Percentiles rank a stretch among this genome's conserved stretches.
phyloP scores from a whole-genome alignment of 768 basidiomycete species.

The Lyophyllum decastes region DNA sequence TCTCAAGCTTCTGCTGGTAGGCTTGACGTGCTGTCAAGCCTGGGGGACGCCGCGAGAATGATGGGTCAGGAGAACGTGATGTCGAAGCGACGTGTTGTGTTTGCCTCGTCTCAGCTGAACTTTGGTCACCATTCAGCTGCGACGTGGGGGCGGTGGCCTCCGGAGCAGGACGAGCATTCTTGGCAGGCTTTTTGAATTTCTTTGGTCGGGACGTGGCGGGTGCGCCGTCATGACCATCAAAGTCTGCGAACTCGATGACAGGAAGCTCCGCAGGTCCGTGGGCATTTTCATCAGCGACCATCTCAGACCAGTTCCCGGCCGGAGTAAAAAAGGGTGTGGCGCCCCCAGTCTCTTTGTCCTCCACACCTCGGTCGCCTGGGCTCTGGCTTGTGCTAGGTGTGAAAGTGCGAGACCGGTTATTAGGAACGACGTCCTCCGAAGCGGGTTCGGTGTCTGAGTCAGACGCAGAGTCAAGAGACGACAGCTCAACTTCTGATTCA shows the following conservation, averaged over 20 bases:
- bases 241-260: slow-evolving; percentile 79
- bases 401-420: slow-evolving; percentile 52
- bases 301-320: slow-evolving; percentile 75
- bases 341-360: slow-evolving; percentile 32
- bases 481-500: slow-evolving; percentile 63
- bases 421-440: slow-evolving; percentile 60
- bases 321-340: slow-evolving; percentile 54
- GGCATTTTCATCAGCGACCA: slow-evolving; percentile 75
- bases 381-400: slow-evolving; percentile 73
- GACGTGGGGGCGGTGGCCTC: slow-evolving; percentile 29
- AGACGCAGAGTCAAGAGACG: slow-evolving; percentile 58
- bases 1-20: slow-evolving; percentile 80
- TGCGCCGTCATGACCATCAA: slow-evolving; percentile 40
- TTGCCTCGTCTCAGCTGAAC: slow-evolving; percentile 23
- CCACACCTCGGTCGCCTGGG: slow-evolving; percentile 41
- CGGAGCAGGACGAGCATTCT: slow-evolving; percentile 35
- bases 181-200: slow-evolving; percentile 42
- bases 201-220: slow-evolving; percentile 32
- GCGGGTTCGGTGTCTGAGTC: slow-evolving; percentile 75
- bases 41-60: slow-evolving; percentile 34
- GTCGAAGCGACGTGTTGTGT: slow-evolving; percentile 39
- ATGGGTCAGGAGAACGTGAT: slow-evolving; percentile 30
- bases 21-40: slow-evolving; percentile 78
- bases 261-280: slow-evolving; percentile 70
- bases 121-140: slow-evolving; percentile 25